Percentiles rank a stretch among this genome's conserved stretches.
These are phyloP conservation scores for Fusarium sp. DNA, from an alignment of 2,329 filamentous ascomycete genomes.

Conservation along the genomic window DNA sequence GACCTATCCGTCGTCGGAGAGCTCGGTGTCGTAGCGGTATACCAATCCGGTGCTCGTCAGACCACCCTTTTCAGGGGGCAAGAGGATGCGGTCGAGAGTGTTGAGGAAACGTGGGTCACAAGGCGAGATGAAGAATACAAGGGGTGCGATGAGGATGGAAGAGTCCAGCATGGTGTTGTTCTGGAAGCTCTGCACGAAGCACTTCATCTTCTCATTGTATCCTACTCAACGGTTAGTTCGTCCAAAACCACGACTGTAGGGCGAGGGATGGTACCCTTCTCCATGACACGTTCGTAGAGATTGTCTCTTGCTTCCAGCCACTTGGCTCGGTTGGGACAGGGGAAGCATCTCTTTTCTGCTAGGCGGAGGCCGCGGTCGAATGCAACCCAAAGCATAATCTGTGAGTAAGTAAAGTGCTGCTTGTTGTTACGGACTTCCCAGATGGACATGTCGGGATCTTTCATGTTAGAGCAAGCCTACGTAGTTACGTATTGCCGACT, in stretches of 20 bases:
- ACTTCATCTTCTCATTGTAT: conserved; percentile 76
- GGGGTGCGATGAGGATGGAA: conserved; percentile 79
- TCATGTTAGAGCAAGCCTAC: neutral
- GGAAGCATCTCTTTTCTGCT: conserved; percentile 79
- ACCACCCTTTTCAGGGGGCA: conserved; percentile 79
- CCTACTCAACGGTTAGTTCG: conserved; percentile 54
- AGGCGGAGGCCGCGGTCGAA: conserved; percentile 81
- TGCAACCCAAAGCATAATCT: conserved; percentile 86
- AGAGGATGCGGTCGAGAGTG: conserved; percentile 78
- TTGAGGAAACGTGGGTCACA: conserved; percentile 81
- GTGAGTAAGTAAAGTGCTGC: conserved; percentile 85
- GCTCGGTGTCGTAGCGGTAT: conserved; percentile 78
- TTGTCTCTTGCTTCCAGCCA: conserved; percentile 76
- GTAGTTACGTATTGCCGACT: accelerated
- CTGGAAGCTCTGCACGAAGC: conserved; percentile 83
- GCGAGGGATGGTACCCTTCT: conserved; percentile 61
- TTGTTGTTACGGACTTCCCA: conserved; percentile 84
- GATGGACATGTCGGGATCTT: conserved; percentile 82
- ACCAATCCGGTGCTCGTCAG: conserved; percentile 81
- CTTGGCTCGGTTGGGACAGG: conserved; percentile 75
- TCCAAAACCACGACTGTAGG: no score
- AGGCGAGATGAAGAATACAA: conserved; percentile 84
- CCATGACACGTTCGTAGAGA: conserved; percentile 82
- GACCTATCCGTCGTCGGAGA: conserved; percentile 74
- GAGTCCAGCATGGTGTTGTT: conserved; percentile 77